These are phyloP conservation scores for Aureobasidium sp. DNA, from an alignment of 2,329 filamentous ascomycete species.

Conservation along the genomic window DNA sequence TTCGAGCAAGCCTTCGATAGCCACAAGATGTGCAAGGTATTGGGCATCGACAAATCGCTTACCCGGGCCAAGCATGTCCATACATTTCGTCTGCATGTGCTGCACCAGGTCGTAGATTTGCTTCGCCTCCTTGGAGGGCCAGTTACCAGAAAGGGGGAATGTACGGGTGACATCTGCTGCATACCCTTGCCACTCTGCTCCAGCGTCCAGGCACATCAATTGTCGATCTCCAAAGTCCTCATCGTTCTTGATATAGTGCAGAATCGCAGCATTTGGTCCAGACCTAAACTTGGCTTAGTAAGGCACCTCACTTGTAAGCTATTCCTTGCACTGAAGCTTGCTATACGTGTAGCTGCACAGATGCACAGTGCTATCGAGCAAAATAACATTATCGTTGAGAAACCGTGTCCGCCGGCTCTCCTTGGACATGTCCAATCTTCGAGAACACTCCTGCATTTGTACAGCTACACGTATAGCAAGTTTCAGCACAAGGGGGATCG, in stretches of 20 bases:
- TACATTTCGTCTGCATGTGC: slow-evolving; percentile 72
- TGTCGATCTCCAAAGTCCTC: slow-evolving; percentile 62
- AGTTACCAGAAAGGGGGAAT: slow-evolving; percentile 67
- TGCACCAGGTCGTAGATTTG: slow-evolving; percentile 72
- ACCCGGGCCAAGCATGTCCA: slow-evolving; percentile 61
- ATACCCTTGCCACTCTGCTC: slow-evolving; percentile 72
- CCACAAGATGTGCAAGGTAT: slow-evolving; percentile 63
- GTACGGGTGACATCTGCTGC: slow-evolving; percentile 87
- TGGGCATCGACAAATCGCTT: slow-evolving; percentile 67
- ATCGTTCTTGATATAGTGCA: slow-evolving; percentile 83
- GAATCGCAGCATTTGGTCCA: slow-evolving; percentile 71
- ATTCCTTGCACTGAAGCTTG: background rate
- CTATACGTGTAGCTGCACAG: background rate
- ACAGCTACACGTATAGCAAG: background rate
- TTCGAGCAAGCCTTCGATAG: slow-evolving; percentile 60
- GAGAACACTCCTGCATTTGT: background rate
- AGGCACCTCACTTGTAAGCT: background rate
- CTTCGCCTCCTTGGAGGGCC: slow-evolving; percentile 58
- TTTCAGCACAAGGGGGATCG: background rate
- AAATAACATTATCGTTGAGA: background rate
- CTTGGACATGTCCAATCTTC: background rate
- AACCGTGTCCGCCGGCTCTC: background rate
- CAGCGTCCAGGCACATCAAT: slow-evolving; percentile 78
- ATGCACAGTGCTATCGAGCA: background rate
- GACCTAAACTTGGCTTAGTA: slow-evolving; percentile 31